Evolutionary conservation across 306 rosid genomes (phyloP).

Genomic region (Potentilla sterilis): DNA sequence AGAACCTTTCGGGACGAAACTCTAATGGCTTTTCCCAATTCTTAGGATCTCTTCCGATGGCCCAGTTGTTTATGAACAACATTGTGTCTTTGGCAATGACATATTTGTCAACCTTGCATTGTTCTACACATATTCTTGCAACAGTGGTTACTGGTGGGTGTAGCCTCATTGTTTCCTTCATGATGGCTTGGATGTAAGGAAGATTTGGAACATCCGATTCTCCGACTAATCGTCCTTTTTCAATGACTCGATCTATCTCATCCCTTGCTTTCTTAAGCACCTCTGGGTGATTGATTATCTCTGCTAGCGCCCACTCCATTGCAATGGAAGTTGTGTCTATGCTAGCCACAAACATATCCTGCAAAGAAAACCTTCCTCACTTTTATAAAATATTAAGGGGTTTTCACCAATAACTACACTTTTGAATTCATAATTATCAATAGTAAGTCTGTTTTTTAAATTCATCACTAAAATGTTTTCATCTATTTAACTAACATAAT

Average conservation of each 20-base stretch:
- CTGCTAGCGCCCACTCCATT: slow-evolving; percentile 42
- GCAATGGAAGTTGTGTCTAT: slow-evolving; percentile 36
- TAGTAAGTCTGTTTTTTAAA: too few species aligned
- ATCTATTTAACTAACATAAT: too few species aligned
- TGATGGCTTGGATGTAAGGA: slow-evolving; percentile 49
- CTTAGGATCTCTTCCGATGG: slow-evolving; percentile 52
- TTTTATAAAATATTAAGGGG: not conserved
- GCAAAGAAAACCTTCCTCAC: not conserved
- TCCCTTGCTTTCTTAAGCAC: slow-evolving; percentile 39
- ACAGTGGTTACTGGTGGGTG: slow-evolving; percentile 52
- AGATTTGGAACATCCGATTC: slow-evolving; percentile 47
- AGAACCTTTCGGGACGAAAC: slow-evolving; percentile 38
- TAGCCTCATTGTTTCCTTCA: slow-evolving; percentile 47
- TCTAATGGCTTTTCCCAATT: slow-evolving; percentile 41
- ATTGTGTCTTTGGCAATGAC: slow-evolving; percentile 37
- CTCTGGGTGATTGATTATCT: slow-evolving; percentile 45
- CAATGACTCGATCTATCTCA: slow-evolving; percentile 37
- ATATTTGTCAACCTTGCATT: slow-evolving; percentile 33
- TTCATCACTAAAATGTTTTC: too few species aligned
- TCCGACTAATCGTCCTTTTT: slow-evolving; percentile 29
- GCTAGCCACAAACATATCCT: slow-evolving; percentile 52
- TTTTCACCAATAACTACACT: too few species aligned
- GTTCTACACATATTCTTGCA: slow-evolving; percentile 32
- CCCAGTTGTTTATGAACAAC: slow-evolving; percentile 39
- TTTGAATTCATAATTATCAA: too few species aligned